Evolutionary conservation across 371 early-diverging fungal genomes (phyloP), one percentile per base, ranked within the genome.

Genomic region (Sporodiniella umbellata): DNA sequence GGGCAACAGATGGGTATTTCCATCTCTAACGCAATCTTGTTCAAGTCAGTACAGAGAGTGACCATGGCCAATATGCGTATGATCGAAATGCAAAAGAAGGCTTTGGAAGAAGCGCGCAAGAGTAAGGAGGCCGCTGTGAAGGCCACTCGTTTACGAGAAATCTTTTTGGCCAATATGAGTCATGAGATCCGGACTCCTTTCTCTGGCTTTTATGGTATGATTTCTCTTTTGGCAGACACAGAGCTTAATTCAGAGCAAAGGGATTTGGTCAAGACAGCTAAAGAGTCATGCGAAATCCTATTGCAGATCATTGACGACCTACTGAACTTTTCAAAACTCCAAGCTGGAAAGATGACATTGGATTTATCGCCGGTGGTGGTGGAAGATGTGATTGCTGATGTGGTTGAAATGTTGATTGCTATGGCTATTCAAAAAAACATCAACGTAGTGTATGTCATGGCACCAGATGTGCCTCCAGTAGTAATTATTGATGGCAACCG

Each of bases 1-100:
- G 78, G 79, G 23, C 81, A 81, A 28, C 81, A 81, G 44, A 66
- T 81, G 57, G 81, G 81, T 14, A 81, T 81, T 24, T 81, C 81
- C 2, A 78, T 79, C 30, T 70, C 79, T 14, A 81, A 81, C 22
- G 81, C 81, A 0, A 53, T 78, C 23, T 45, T 81, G 21, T 81
- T 79, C 59, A 69, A 69, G 17, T 72, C 73, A 5, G 62, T 66
- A 0, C 73, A 72, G 43, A 59, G 64, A 23, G 70, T 62, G 7
- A 72, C 73, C 2, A 72, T 64, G 62, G 60, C 70, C 0, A 69
- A 72, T 26, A 44, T 42, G 53, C 64, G 73, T 5, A 69, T 72
- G 70, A 72, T 72, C 44, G 73, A 72, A 28, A 74, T 63, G 53
- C 75, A 70, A 47, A 74, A 74, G 39, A 61, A 64, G 18, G 75